These are phyloP conservation scores for Collybia sordida DNA, from an alignment of 768 basidiomycete genomes.

Conservation along the genomic window DNA sequence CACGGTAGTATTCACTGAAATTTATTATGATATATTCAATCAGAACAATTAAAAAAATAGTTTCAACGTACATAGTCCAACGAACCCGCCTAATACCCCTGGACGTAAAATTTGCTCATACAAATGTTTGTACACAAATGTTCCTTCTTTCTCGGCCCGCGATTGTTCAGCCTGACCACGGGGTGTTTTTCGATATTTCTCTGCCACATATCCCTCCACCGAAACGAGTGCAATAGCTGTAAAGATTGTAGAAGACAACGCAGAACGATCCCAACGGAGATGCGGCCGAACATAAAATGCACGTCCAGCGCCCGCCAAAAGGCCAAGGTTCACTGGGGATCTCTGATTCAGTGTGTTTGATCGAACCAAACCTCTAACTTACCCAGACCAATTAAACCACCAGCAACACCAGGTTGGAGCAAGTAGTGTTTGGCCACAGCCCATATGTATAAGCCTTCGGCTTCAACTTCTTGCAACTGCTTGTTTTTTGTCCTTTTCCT, in stretches of 20 bases:
- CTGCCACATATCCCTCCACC: conserved; percentile 62
- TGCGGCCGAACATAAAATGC: conserved; percentile 61
- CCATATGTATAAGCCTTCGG: conserved; percentile 56
- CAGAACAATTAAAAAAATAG: not conserved
- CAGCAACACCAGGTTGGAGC: conserved; percentile 66
- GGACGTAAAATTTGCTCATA: conserved; percentile 62
- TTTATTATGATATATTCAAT: not conserved
- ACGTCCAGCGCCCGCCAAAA: conserved; percentile 61
- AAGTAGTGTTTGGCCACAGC: conserved; percentile 50
- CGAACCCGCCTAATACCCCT: conserved; percentile 61
- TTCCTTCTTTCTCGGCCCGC: conserved; percentile 57
- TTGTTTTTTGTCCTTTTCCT: conserved; percentile 28
- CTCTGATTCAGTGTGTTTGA: not conserved
- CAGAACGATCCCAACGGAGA: conserved; percentile 55
- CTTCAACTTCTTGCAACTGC: conserved; percentile 40
- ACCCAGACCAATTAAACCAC: conserved; percentile 74
- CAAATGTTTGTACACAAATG: conserved; percentile 49
- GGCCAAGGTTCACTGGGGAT: conserved; percentile 64
- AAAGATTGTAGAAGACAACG: conserved; percentile 52
- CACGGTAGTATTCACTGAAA: conserved; percentile 62
- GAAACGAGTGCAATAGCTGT: conserved; percentile 56
- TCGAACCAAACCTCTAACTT: conserved; percentile 17
- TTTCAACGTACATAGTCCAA: conserved; percentile 52
- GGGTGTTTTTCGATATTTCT: conserved; percentile 58
- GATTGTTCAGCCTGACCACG: conserved; percentile 57